Evolutionary conservation across 2,329 filamentous ascomycete genomes (phyloP).

Genomic region (Microcyclosporella mali): DNA sequence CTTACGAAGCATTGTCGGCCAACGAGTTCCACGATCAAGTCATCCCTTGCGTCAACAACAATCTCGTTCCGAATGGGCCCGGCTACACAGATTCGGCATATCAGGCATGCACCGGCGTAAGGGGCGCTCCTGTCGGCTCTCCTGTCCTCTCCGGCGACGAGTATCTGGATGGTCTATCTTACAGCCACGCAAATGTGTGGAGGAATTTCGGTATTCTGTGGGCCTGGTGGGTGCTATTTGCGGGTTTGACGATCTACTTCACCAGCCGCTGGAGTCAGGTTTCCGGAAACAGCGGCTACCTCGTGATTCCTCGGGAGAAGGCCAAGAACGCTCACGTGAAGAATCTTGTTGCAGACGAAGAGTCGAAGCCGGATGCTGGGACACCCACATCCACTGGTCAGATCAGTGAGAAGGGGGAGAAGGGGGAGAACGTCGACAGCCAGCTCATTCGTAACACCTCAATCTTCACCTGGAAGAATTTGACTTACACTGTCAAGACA

Average conservation of each 20-base stretch:
- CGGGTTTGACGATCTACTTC: slow-evolving; percentile 51
- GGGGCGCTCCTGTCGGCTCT: slow-evolving; percentile 52
- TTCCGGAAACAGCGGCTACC: slow-evolving; percentile 25
- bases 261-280: slow-evolving; percentile 52
- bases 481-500: slow-evolving; percentile 67
- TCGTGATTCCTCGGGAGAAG: slow-evolving; percentile 59
- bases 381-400: slow-evolving; percentile 9
- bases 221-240: slow-evolving; percentile 58
- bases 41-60: slow-evolving; percentile 52
- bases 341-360: slow-evolving; percentile 17
- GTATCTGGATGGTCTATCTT: slow-evolving; percentile 52
- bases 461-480: slow-evolving; percentile 76
- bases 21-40: slow-evolving; percentile 58
- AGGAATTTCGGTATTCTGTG: slow-evolving; percentile 64
- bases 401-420: slow-evolving; percentile 8
- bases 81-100: slow-evolving; percentile 37
- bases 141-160: slow-evolving; percentile 54
- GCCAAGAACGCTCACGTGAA: slow-evolving; percentile 32
- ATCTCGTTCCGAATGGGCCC: slow-evolving; percentile 28
- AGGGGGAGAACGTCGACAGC: slow-evolving; percentile 10
- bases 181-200: slow-evolving; percentile 34
- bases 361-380: slow-evolving; percentile 7
- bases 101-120: slow-evolving; percentile 40
- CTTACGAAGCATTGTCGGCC: slow-evolving; percentile 52
- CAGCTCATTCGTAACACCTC: slow-evolving; percentile 56